Base-by-base conservation (phyloP, 805 yeast species). In the Saccharomycopsis amapae region DNA sequence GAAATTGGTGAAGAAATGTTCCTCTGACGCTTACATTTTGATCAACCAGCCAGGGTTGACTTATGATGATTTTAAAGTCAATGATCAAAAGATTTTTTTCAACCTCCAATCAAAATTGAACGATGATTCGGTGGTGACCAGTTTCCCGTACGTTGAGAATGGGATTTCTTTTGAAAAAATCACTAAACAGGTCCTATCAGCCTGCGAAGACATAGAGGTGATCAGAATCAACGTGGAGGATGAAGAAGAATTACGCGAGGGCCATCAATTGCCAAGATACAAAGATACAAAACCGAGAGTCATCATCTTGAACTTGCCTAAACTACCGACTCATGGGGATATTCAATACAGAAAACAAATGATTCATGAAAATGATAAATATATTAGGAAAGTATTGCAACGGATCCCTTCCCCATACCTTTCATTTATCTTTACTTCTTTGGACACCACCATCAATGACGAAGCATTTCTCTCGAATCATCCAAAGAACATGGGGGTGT, bases 391-490 rank as follows among this genome's bases (percentile, higher is more conserved):
- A 17, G 68, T 84, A 3, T 51, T 84, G n/a, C 72, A 84, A 31
- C 77, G 75, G 45, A 60, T 84, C 10, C 96, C 96, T 1, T 71
- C 89, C 0, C 95, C 96, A 0, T 74, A 76, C 49, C 73, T 72
- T 45, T 67, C 87, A 2, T 63, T 88, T 2, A 60, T 86, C 2
- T 66, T 78, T 48, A 76, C 88, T 0, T 68, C 81, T 0, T 38
- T 60, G 9, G 54, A 58, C 3, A 59, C 66, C 2, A 32, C 54
- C 2, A 47, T 46, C 2, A 51, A 54, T 2, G 55, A 57, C n/a
- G 59, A 59, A 20, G 22, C 25, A 9, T 45, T 38, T 13, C 42
- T 39, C 50, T 24, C 33, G 48, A 37, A 34, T 51, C 51, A 40
- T 53, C 2, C 33, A n/a, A 42, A 19, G 40, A 53, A 33, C 30